phyloP scores from a whole-genome alignment of 768 basidiomycete species.

The Agrocybe pediades region DNA sequence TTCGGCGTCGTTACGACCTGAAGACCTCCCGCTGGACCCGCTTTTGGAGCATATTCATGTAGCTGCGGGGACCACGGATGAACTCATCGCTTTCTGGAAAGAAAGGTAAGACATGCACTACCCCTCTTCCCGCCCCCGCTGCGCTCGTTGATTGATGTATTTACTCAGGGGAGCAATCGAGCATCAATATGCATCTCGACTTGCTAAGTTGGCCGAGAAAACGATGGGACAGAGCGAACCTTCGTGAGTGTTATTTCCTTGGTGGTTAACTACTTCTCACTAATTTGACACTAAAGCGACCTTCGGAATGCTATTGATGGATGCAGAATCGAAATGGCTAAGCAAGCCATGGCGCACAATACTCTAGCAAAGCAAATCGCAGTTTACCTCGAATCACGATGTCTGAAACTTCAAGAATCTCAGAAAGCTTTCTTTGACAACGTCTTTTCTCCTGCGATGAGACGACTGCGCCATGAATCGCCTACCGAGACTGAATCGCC shows the following conservation, averaged over 20 bases:
- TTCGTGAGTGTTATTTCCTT: slow-evolving; percentile 6
- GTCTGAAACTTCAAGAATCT: slow-evolving; percentile 14
- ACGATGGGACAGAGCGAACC: slow-evolving; percentile 17
- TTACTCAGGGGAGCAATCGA: slow-evolving; percentile 19
- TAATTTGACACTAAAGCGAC: slow-evolving; percentile 9
- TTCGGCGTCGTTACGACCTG: neutral
- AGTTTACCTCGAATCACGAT: slow-evolving; percentile 17
- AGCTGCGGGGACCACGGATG: slow-evolving; percentile 18
- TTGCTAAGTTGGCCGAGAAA: slow-evolving; percentile 17
- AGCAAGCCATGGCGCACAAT: slow-evolving; percentile 19
- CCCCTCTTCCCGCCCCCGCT: neutral
- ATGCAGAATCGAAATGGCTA: slow-evolving; percentile 17
- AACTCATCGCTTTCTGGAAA: slow-evolving; percentile 18
- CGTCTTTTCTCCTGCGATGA: slow-evolving; percentile 13
- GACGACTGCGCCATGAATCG: slow-evolving; percentile 11
- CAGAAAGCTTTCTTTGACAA: slow-evolving; percentile 11
- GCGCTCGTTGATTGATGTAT: neutral
- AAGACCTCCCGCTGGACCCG: slow-evolving; percentile 3
- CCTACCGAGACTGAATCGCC: slow-evolving; percentile 2
- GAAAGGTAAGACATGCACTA: slow-evolving; percentile 13
- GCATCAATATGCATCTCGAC: slow-evolving; percentile 19
- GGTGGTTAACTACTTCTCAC: slow-evolving; percentile 1
- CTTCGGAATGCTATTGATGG: slow-evolving; percentile 18
- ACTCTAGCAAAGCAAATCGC: slow-evolving; percentile 18
- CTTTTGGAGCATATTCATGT: slow-evolving; percentile 14